A percentile compares a stretch with the other conserved stretches of the same genome.
These are phyloP conservation scores for Trypanosoma rangeli DNA, from an alignment of 208 protist species.

Conservation along the genomic window DNA sequence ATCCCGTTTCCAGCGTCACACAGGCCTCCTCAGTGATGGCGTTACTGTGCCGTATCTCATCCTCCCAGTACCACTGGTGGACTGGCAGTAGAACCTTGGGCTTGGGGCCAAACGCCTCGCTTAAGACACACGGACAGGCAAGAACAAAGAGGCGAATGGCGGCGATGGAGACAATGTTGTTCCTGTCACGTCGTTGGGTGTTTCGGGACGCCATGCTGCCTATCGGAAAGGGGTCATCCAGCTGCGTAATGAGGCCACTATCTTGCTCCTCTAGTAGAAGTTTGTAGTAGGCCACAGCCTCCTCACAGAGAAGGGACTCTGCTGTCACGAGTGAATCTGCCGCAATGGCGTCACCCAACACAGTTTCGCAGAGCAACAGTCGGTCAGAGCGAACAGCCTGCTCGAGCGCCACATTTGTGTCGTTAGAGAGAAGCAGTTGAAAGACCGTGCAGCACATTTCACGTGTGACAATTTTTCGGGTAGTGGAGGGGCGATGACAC, in stretches of 20 bases:
- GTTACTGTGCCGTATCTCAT: conserved; percentile 82
- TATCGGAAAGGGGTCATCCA: conserved; percentile 80
- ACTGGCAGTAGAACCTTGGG: conserved; percentile 80
- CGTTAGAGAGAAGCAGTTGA: conserved; percentile 54
- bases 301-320: conserved; percentile 41
- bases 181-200: conserved; percentile 72
- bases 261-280: conserved; percentile 52
- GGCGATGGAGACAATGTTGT: conserved; percentile 83
- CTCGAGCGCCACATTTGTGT: conserved; percentile 67
- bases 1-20: conserved; percentile 60
- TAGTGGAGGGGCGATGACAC: conserved; percentile 64
- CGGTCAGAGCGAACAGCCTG: conserved; percentile 53
- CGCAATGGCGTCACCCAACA: conserved; percentile 47
- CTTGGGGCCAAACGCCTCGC: conserved; percentile 70
- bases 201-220: conserved; percentile 39
- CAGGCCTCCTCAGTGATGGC: conserved; percentile 71
- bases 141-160: conserved; percentile 78
- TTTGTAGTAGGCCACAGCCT: conserved; percentile 69
- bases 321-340: conserved; percentile 47
- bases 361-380: conserved; percentile 73
- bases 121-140: conserved; percentile 63
- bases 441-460: conserved; percentile 63
- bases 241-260: conserved; percentile 51
- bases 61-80: conserved; percentile 89
- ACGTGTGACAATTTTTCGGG: conserved; percentile 48